Evolutionary conservation across 805 yeast species (phyloP).

Genomic region (Candida jianshihensis): DNA sequence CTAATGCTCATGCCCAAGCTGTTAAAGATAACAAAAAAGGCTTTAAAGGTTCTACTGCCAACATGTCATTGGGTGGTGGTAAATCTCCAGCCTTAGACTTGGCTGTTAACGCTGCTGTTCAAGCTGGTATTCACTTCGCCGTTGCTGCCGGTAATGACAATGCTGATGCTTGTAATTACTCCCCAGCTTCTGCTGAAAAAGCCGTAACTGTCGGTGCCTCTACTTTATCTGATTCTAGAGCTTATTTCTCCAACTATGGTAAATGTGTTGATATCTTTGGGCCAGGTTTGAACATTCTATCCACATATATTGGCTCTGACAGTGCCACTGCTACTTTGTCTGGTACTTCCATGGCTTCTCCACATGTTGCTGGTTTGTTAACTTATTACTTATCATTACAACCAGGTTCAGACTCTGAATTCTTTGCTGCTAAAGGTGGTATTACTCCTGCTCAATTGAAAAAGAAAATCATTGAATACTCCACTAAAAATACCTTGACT

Average conservation of each 20-base stretch:
- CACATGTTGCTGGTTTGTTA: slow-evolving; percentile 89
- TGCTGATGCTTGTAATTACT: slow-evolving; percentile 85
- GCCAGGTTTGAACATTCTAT: slow-evolving; percentile 86
- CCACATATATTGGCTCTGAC: slow-evolving; percentile 75
- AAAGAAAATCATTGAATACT: slow-evolving; percentile 64
- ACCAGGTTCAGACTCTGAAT: slow-evolving; percentile 66
- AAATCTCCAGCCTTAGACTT: slow-evolving; percentile 78
- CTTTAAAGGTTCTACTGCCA: slow-evolving; percentile 80
- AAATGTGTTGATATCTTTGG: slow-evolving; percentile 94
- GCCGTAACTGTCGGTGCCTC: slow-evolving; percentile 96
- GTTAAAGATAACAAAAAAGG: slow-evolving; percentile 49
- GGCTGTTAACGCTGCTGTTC: slow-evolving; percentile 86
- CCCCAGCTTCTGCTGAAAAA: slow-evolving; percentile 82
- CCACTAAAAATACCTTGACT: slow-evolving; percentile 50
- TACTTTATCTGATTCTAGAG: slow-evolving; percentile 81
- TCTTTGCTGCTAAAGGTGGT: slow-evolving; percentile 42
- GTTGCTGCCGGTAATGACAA: slow-evolving; percentile 97
- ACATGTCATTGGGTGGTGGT: slow-evolving; percentile 95
- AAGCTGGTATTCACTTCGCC: slow-evolving; percentile 84
- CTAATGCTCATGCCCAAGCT: slow-evolving; percentile 56
- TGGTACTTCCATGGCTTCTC: slow-evolving; percentile 98
- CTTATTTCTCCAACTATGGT: slow-evolving; percentile 94
- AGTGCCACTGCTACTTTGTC: slow-evolving; percentile 76
- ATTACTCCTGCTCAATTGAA: slow-evolving; percentile 71
- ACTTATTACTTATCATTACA: slow-evolving; percentile 84